Conservation (phyloP, 2,329 filamentous ascomycete species). For the Monilinia polystroma region DNA sequence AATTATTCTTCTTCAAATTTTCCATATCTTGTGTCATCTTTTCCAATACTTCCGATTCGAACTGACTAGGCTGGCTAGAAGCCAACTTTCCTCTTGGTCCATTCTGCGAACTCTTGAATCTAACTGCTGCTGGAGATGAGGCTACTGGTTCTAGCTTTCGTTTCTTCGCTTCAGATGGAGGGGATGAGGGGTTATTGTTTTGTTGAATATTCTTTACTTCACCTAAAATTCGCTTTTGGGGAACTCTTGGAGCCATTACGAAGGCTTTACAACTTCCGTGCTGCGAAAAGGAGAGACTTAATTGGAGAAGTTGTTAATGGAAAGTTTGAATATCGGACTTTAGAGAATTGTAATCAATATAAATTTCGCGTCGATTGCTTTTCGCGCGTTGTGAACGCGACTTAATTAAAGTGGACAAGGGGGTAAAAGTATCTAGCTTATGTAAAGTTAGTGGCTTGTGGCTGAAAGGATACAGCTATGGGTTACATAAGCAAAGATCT, state of each 20-base stretch:
- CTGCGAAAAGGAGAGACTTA: slow-evolving; percentile 1
- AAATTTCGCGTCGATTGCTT: slow-evolving; percentile 15
- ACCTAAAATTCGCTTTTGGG: slow-evolving; percentile 71
- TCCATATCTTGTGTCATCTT: slow-evolving; percentile 93
- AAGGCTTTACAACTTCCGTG: slow-evolving; percentile 16
- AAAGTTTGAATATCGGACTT: background rate
- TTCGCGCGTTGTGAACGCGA: slow-evolving; percentile 24
- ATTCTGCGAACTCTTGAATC: slow-evolving; percentile 63
- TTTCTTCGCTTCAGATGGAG: slow-evolving; percentile 62
- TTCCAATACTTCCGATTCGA: slow-evolving; percentile 91
- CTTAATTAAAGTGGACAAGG: slow-evolving; percentile 22
- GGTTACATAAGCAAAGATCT: too few relatives aligned
- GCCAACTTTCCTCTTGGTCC: slow-evolving; percentile 60
- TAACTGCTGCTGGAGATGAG: slow-evolving; percentile 54
- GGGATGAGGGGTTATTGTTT: slow-evolving; percentile 51
- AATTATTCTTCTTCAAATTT: slow-evolving; percentile 79
- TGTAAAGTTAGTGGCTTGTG: background rate
- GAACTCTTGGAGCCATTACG: slow-evolving; percentile 47
- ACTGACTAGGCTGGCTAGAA: slow-evolving; percentile 79
- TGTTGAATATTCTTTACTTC: slow-evolving; percentile 64
- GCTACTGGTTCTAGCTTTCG: slow-evolving; percentile 67
- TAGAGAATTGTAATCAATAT: slow-evolving; percentile 8
- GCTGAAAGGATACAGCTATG: background rate
- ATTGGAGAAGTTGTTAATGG: background rate
- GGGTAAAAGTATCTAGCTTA: background rate